Evolutionary conservation across 306 rosid species (phyloP).

Genomic region (Elaeagnus macrophylla): DNA sequence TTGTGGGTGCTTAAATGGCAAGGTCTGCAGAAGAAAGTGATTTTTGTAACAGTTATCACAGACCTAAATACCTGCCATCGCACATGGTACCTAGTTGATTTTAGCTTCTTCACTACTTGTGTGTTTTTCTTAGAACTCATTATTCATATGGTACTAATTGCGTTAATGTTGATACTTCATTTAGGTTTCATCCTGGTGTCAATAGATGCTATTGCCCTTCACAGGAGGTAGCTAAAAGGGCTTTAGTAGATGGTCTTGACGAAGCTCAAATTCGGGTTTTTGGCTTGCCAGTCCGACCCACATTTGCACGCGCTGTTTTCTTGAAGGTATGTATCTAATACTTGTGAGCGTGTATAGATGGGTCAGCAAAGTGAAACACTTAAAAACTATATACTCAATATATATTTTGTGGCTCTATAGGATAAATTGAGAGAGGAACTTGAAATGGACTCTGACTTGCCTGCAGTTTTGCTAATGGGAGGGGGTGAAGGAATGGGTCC

Average conservation of each 20-base stretch:
- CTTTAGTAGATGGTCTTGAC: constrained; percentile 61
- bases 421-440: constrained; percentile 79
- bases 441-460: constrained; percentile 69
- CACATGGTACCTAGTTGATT: constrained; percentile 42
- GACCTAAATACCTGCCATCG: constrained; percentile 90
- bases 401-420: constrained; percentile 25
- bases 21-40: constrained; percentile 80
- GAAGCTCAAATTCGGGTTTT: constrained; percentile 62
- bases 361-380: too few species aligned
- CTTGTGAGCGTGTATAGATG: too few species aligned
- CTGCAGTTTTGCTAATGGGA: constrained; percentile 92
- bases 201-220: constrained; percentile 93
- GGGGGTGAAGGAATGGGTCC: constrained; percentile 99
- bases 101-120: too few species aligned
- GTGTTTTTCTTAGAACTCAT: neutral
- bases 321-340: constrained; percentile 57
- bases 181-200: constrained; percentile 94
- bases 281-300: constrained; percentile 95
- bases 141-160: neutral
- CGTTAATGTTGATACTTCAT: constrained; percentile 17
- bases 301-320: constrained; percentile 84
- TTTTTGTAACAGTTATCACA: constrained; percentile 89
- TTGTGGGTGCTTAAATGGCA: constrained; percentile 99
- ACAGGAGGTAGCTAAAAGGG: constrained; percentile 77
- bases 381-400: too few species aligned